phyloP scores from a whole-genome alignment of 1,284 basidiomycete species.

The Amylostereum areolatum region DNA sequence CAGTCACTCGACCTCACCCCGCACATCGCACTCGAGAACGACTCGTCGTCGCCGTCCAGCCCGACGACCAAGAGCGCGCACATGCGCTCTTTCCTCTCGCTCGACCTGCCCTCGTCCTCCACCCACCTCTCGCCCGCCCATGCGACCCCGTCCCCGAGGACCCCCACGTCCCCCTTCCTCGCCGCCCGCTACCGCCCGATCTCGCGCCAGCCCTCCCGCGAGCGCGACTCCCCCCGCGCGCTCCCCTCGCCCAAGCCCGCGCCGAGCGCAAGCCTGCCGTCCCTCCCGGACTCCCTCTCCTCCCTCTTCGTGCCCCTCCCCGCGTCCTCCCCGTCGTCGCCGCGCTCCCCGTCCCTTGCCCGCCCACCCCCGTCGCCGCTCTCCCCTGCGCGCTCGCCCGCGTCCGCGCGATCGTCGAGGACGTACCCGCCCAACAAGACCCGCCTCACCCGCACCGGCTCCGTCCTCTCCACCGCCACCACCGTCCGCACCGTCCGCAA shows the following conservation, averaged over 20 bases:
- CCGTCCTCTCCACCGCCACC: slow-evolving; percentile 19
- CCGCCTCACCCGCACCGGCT: no score
- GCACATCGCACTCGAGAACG: no score
- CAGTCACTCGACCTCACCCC: no score
- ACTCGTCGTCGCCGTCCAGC: no score
- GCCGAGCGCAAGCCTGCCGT: slow-evolving; percentile 17
- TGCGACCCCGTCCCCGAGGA: no score
- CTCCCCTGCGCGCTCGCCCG: no score
- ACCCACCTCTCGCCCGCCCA: no score
- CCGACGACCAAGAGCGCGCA: slow-evolving; percentile 29
- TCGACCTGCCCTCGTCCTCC: slow-evolving; percentile 33
- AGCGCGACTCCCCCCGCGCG: slow-evolving; percentile 56
- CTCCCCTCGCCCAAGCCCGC: slow-evolving; percentile 42
- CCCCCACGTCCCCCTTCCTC: no score
- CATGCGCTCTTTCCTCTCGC: slow-evolving; percentile 52
- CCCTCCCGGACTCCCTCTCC: slow-evolving; percentile 16
- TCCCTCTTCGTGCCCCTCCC: slow-evolving; percentile 11
- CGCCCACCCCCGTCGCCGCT: no score
- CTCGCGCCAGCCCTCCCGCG: slow-evolving; percentile 41
- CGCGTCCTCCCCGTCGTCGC: slow-evolving; percentile 9
- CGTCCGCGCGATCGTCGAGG: no score
- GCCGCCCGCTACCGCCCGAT: no score
- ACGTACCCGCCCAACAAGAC: no score
- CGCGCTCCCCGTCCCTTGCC: slow-evolving; percentile 19
- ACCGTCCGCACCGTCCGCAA: slow-evolving; percentile 10